Evolutionary conservation across 1,284 basidiomycete species (phyloP).

Genomic region (Melampsora larici-populina): DNA sequence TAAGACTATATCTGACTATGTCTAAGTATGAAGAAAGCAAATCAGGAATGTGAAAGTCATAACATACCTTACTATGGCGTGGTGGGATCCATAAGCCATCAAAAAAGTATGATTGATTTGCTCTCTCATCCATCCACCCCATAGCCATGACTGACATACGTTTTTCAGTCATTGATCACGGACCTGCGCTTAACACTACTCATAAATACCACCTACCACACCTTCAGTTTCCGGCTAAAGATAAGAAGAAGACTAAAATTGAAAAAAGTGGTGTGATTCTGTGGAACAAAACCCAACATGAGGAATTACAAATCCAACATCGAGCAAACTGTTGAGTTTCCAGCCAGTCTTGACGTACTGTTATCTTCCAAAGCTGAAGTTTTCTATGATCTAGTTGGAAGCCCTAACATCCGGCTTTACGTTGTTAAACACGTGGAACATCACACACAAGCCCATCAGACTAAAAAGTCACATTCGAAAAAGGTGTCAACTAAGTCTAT

Average conservation of each 20-base stretch:
- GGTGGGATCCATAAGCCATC: slow-evolving; percentile 30
- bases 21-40: slow-evolving; percentile 2
- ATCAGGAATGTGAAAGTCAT: slow-evolving; percentile 25
- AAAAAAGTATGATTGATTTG: slow-evolving; percentile 19
- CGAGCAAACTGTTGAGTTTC: neutral
- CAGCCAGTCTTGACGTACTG: no score
- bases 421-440: no score
- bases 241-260: neutral
- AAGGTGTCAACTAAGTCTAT: no score
- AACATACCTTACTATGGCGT: slow-evolving; percentile 34
- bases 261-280: neutral
- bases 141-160: no score
- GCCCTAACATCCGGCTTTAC: neutral
- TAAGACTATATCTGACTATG: no score
- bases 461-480: no score
- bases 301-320: neutral
- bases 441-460: no score
- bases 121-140: no score
- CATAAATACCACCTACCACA: neutral
- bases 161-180: slow-evolving; percentile 32
- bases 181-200: neutral
- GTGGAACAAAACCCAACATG: neutral
- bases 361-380: neutral
- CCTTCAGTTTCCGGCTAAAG: neutral
- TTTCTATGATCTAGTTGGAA: neutral